Base-by-base conservation (phyloP, 2,329 filamentous ascomycete genomes). In the Xenoacremonium recifei region DNA sequence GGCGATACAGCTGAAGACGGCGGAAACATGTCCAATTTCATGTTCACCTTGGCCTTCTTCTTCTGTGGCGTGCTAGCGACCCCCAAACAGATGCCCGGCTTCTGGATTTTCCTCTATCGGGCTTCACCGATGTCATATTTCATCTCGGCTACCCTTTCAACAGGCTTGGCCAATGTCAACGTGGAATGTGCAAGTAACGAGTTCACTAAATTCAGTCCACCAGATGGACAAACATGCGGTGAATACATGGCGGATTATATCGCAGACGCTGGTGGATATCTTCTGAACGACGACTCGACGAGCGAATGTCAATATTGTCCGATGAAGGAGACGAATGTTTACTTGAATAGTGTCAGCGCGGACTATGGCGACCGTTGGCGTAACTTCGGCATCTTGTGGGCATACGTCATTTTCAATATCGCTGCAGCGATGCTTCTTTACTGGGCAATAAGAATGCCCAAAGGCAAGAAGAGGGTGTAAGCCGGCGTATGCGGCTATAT, bases 121-220 rank as follows among this genome's bases (percentile, higher is more conserved):
- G 68, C 90, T 36, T 89, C 84, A 0, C 89, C 90, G 0, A 87
- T 96, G 54, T 91, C 86, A 0, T 96, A 95, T 61, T 70, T 93
- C 13, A 80, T 92, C 19, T 76, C 77, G 9, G 87, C 83, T 17
- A 82, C 95, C 69, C 64, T 92, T 0, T 76, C 84, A 0, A 79
- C 78, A 1, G 87, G 80, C 3, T 69, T 95, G 5, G 85, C 86
- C 30, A 83, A 85, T 54, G 80, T 79, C 0, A 36, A 66, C 0
- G 81, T 92, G 21, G 52, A 61, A 0, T 96, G 90, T 63, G 79
- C 86, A 1, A 50, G 62, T 5, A 87, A 85, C 59, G 90, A 96
- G 62, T 75, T 79, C 46, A 70, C 88, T 17, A 60, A 67, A n/a
- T 84, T 96, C 57, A 63, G 78, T 9, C 83, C 89, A 0, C 73